These are phyloP conservation scores for Geosmithia putterillii DNA, from an alignment of 2,329 filamentous ascomycete genomes.

Conservation along the genomic window DNA sequence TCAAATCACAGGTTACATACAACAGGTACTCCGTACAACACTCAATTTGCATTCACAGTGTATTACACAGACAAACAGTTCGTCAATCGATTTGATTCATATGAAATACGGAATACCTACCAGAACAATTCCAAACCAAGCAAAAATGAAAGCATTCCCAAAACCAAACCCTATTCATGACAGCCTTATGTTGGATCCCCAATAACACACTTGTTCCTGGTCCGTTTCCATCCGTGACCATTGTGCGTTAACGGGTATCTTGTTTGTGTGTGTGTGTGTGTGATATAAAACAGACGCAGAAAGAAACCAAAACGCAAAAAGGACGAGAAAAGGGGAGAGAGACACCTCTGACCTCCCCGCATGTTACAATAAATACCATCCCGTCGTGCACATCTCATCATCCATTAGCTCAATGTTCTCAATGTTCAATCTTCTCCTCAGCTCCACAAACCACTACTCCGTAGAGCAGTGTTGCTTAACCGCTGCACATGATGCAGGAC, in stretches of 20 bases:
- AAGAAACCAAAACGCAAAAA: background rate
- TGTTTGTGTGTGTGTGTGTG: background rate
- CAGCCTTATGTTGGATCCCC: background rate
- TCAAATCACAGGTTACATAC: too few relatives aligned
- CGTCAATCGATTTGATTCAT: too few relatives aligned
- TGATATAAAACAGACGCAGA: background rate
- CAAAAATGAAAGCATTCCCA: too few relatives aligned
- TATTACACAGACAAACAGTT: too few relatives aligned
- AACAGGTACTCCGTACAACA: too few relatives aligned
- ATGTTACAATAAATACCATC: slow-evolving; percentile 1
- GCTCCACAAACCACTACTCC: too few relatives aligned
- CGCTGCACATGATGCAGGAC: slow-evolving; percentile 93
- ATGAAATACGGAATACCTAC: background rate
- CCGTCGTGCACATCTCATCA: slow-evolving; percentile 4
- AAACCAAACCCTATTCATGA: background rate
- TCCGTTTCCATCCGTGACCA: too few relatives aligned
- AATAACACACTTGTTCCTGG: too few relatives aligned
- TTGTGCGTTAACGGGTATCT: background rate
- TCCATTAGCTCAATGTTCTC: slow-evolving; percentile 1
- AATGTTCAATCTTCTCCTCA: background rate
- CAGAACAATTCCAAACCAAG: background rate
- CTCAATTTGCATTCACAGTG: too few relatives aligned
- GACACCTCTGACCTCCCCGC: background rate
- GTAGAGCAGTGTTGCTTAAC: slow-evolving; percentile 45
- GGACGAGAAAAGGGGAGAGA: background rate